Percentiles rank a stretch among this genome's conserved stretches.
These are phyloP conservation scores for Hygrocybe punicea DNA, from an alignment of 768 basidiomycete genomes.

Conservation along the genomic window DNA sequence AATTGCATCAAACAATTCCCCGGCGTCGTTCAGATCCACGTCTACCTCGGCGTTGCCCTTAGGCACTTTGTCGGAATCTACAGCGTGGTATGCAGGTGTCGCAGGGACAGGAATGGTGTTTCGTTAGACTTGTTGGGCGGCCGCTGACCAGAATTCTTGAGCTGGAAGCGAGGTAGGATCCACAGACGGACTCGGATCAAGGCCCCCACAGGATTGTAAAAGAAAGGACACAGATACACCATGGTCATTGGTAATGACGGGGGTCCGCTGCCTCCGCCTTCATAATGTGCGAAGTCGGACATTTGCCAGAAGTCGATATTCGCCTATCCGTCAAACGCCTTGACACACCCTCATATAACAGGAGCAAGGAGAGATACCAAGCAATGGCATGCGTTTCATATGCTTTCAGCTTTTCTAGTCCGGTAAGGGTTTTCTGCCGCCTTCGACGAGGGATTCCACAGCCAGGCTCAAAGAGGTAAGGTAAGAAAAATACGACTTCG, in stretches of 20 bases:
- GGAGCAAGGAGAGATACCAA: constrained; percentile 37
- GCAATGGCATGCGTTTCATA: constrained; percentile 29
- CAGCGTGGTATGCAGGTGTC: constrained; percentile 14
- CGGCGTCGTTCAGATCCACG: constrained; percentile 20
- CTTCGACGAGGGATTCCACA: constrained; percentile 37
- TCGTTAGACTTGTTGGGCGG: background rate
- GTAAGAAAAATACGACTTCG: constrained; percentile 32
- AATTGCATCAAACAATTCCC: constrained; percentile 13
- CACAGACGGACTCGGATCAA: background rate
- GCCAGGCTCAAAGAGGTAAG: constrained; percentile 13
- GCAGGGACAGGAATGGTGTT: too few species aligned
- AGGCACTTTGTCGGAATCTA: constrained; percentile 12
- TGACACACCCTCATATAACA: constrained; percentile 29
- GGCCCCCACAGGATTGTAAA: background rate
- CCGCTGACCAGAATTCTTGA: background rate
- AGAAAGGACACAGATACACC: constrained; percentile 37
- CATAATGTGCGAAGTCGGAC: constrained; percentile 26
- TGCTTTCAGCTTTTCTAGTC: constrained; percentile 32
- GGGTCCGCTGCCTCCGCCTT: constrained; percentile 23
- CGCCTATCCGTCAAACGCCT: constrained; percentile 23
- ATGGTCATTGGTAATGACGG: constrained; percentile 24
- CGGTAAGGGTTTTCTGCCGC: constrained; percentile 26
- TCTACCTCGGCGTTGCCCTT: constrained; percentile 22
- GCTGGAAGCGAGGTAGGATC: background rate
- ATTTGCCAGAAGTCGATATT: constrained; percentile 35